Evolutionary conservation across 176 grass and related monocot species (phyloP), one percentile per base, ranked within the genome.

Genomic region (Aegilops sharonensis): DNA sequence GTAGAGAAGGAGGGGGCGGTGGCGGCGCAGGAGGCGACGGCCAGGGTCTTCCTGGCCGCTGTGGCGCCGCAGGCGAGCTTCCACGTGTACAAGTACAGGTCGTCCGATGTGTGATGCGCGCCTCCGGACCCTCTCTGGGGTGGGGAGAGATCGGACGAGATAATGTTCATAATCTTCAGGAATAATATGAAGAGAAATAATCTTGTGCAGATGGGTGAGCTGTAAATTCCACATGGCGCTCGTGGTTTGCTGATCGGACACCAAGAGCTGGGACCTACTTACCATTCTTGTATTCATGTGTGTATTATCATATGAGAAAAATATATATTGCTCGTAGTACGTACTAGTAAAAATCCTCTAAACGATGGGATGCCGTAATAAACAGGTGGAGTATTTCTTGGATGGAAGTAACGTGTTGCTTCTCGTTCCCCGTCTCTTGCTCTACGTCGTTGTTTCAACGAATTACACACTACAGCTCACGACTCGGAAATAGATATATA

Each of bases 1-100:
- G 96, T 95, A 27, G 96, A 98, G 90, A 86, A 85, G 84, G 82
- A 94, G n/a, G 83, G 78, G 1, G 91, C 86, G 11, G 37, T 78
- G 72, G 93, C 93, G 75, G 79, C 93, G 36, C 91, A 98, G 76
- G 96, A 98, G 45, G 64, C 93, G 29, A 95, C 91, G 84, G 90
- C 93, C 43, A 88, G 88, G 87, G 85, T 93, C 70, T 95, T 98
- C 90, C 86, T 98, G 45, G 91, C 79, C 9, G 84, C 89, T 0
- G 93, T 95, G 64, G 88, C 93, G 68, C 96, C 93, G 21, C 69
- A 23, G 15, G 96, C 88, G n/a, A 94, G 40, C 81, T 70, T 94
- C 42, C 79, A 91, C 67, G 91, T 98, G 62, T 98, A 95, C 87
- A 94, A 93, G 9, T 98, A 85, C 79, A 91, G 20, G 42, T 52